These are phyloP conservation scores for Nicotiana obtusifolia DNA, from an alignment of 257 asterid species.

Conservation along the genomic window DNA sequence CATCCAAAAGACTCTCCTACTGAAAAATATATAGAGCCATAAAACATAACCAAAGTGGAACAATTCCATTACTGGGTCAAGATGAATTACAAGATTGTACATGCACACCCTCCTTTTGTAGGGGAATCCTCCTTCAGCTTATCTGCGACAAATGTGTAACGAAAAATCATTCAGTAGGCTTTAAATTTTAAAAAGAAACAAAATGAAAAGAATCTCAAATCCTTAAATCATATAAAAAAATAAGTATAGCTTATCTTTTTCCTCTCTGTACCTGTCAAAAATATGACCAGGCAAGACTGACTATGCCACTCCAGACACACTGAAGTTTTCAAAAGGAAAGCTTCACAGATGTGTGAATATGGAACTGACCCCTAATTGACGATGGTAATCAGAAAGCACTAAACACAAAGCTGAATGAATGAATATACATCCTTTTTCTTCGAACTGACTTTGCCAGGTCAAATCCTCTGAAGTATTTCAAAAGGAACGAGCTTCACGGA, in stretches of 20 bases:
- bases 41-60: conserved; percentile 16
- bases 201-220: neutral
- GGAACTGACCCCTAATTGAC: neutral
- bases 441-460: neutral
- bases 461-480: neutral
- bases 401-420: neutral
- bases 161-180: neutral
- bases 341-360: neutral
- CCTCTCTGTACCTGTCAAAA: neutral
- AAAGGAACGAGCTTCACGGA: neutral
- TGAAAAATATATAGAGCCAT: neutral
- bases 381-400: neutral
- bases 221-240: neutral
- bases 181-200: neutral
- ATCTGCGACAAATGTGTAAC: conserved; percentile 29
- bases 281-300: neutral
- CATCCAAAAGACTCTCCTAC: conserved; percentile 8
- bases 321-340: neutral
- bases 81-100: conserved; percentile 51
- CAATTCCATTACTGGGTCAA: neutral
- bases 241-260: neutral
- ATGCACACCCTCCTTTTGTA: conserved; percentile 62
- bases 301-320: neutral
- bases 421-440: neutral
- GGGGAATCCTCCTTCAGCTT: conserved; percentile 50